A percentile compares a stretch with the other conserved stretches of the same genome.
Conservation (phyloP, 306 rosid genomes). For the Dalbergia cochinchinensis region DNA sequence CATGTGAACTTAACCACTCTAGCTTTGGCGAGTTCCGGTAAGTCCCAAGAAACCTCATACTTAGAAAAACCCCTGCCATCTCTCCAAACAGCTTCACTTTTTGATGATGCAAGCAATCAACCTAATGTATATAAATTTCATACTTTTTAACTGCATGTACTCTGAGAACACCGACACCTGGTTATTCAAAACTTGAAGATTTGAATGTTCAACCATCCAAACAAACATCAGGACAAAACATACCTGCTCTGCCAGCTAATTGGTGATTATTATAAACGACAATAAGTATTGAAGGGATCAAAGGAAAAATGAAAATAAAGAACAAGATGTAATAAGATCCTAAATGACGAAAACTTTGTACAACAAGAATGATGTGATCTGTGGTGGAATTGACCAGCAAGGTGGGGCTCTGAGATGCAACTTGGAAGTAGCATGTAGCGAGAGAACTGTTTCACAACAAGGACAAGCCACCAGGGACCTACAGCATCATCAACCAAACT, state of each 20-base stretch:
- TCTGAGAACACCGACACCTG: slow-evolving; percentile 64
- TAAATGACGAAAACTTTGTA: slow-evolving; percentile 35
- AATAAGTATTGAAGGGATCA: slow-evolving; percentile 44
- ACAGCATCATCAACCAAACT: slow-evolving; percentile 26
- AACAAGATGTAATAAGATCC: slow-evolving; percentile 19
- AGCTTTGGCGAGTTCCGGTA: slow-evolving; percentile 11
- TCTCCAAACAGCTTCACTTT: slow-evolving; percentile 48
- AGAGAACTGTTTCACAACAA: slow-evolving; percentile 53
- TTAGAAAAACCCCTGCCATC: slow-evolving; percentile 38
- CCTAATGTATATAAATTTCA: slow-evolving; percentile 15
- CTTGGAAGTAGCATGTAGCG: slow-evolving; percentile 51
- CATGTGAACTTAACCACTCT: slow-evolving; percentile 25
- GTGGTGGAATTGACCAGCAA: slow-evolving; percentile 55
- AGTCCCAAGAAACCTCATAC: slow-evolving; percentile 33
- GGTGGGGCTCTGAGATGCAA: slow-evolving; percentile 57
- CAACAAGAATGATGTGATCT: slow-evolving; percentile 45
- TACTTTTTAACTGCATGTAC: slow-evolving; percentile 12
- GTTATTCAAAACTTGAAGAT: slow-evolving; percentile 49
- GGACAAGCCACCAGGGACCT: slow-evolving; percentile 51
- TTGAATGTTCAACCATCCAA: slow-evolving; percentile 49
- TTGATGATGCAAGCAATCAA: slow-evolving; percentile 49
- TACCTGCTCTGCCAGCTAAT: slow-evolving; percentile 88
- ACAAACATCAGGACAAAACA: slow-evolving; percentile 63
- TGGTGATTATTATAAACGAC: slow-evolving; percentile 56
- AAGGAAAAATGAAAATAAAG: slow-evolving; percentile 5